Percentiles rank a stretch among this genome's conserved stretches.
Conservation (phyloP, 2,329 filamentous ascomycete genomes). For the Fusarium sp. region DNA sequence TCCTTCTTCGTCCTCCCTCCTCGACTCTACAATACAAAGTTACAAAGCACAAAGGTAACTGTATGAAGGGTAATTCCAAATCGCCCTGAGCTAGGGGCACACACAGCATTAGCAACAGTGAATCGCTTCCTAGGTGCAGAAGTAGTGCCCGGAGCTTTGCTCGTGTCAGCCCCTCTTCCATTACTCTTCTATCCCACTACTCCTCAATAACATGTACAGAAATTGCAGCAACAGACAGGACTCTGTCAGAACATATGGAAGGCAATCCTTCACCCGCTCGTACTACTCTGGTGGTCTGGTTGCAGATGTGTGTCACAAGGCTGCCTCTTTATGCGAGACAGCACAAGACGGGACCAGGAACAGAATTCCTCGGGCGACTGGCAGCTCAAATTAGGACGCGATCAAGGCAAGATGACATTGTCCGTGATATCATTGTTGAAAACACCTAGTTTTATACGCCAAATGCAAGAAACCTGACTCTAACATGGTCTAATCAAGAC, state of each 20-base stretch:
- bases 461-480: conserved; percentile 33
- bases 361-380: neutral
- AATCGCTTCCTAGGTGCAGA: neutral
- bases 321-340: neutral
- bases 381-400: neutral
- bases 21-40: neutral
- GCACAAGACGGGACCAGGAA: neutral
- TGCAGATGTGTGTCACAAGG: conserved; percentile 11
- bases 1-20: neutral
- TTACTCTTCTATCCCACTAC: neutral
- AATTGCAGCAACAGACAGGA: neutral
- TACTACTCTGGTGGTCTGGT: conserved; percentile 20
- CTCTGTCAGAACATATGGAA: neutral
- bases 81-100: neutral
- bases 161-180: neutral
- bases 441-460: conserved; percentile 42
- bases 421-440: conserved; percentile 41
- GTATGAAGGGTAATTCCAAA: neutral
- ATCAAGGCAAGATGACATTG: conserved; percentile 26
- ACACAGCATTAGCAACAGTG: neutral
- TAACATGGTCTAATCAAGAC: conserved; percentile 10
- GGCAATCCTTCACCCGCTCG: conserved; percentile 7
- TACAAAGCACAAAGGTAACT: neutral
- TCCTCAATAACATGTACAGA: neutral
- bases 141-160: neutral